Conservation (phyloP, 768 basidiomycete species). For the Roridomyces roridus region DNA sequence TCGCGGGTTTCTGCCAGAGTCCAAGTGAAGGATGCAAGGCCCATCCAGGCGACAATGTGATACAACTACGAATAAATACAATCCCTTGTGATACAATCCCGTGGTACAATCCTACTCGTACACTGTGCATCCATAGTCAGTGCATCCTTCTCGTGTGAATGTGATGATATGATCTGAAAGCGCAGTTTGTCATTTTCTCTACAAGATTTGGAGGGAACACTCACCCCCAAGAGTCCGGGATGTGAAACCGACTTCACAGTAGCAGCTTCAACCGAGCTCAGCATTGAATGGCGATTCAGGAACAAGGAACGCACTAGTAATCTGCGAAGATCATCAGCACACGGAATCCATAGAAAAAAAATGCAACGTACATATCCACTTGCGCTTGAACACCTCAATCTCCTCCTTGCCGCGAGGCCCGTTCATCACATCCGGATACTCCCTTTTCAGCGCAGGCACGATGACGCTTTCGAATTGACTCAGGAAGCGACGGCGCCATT, state of each 20-base stretch:
- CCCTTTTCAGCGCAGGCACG: constrained; percentile 60
- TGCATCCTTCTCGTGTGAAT: constrained; percentile 68
- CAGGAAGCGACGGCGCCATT: constrained; percentile 73
- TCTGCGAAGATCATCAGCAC: constrained; percentile 34
- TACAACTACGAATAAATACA: too few species aligned
- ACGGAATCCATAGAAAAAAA: background rate
- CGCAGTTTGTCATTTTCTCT: background rate
- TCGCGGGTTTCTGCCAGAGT: background rate
- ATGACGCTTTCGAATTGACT: constrained; percentile 62
- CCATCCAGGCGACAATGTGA: too few species aligned
- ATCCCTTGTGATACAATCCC: too few species aligned
- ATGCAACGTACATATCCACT: constrained; percentile 67
- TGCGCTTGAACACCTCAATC: constrained; percentile 76
- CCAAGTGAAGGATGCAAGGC: background rate
- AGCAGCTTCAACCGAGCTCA: constrained; percentile 63
- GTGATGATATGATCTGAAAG: constrained; percentile 65
- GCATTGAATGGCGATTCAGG: too few species aligned
- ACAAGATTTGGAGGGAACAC: background rate
- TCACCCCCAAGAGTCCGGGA: constrained; percentile 68
- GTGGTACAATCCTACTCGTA: constrained; percentile 29
- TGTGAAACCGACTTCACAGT: constrained; percentile 78
- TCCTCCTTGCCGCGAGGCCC: constrained; percentile 52
- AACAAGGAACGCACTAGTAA: constrained; percentile 59
- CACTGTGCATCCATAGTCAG: constrained; percentile 59
- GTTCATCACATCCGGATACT: constrained; percentile 64